Percentiles rank a stretch among this genome's conserved stretches.
Conservation (phyloP, 164 flowering plant species). For the Akebia trifoliata region DNA sequence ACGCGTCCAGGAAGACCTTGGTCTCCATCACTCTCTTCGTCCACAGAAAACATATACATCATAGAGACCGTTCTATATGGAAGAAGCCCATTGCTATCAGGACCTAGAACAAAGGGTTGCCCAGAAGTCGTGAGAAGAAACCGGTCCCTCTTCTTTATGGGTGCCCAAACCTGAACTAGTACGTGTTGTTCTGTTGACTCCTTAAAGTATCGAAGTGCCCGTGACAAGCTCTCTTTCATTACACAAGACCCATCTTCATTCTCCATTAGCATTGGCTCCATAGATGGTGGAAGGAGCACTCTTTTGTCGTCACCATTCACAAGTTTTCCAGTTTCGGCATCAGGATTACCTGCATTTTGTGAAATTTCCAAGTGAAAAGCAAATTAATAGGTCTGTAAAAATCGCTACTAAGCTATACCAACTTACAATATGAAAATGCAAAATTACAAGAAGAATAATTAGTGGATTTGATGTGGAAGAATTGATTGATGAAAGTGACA, state of each 20-base stretch:
- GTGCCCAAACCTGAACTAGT: constrained; percentile 97
- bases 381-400: background rate
- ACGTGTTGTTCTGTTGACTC: constrained; percentile 76
- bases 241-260: constrained; percentile 53
- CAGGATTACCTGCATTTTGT: constrained; percentile 33
- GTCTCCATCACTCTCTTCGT: constrained; percentile 60
- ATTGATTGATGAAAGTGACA: too few relatives aligned
- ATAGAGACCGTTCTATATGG: constrained; percentile 77
- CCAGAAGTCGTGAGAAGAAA: constrained; percentile 86
- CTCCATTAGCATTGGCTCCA: constrained; percentile 29
- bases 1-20: constrained; percentile 98
- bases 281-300: constrained; percentile 27
- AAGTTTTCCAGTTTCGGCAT: constrained; percentile 24
- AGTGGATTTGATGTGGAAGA: too few relatives aligned
- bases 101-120: constrained; percentile 90
- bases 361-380: constrained; percentile 9
- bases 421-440: background rate
- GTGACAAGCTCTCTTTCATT: constrained; percentile 86
- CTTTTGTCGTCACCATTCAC: constrained; percentile 23
- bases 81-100: constrained; percentile 69
- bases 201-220: constrained; percentile 77
- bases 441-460: background rate
- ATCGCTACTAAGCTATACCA: background rate
- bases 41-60: constrained; percentile 70
- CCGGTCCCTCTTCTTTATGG: constrained; percentile 59